phyloP scores from a whole-genome alignment of 1,284 basidiomycete genomes.

The Pholiota adiposa region DNA sequence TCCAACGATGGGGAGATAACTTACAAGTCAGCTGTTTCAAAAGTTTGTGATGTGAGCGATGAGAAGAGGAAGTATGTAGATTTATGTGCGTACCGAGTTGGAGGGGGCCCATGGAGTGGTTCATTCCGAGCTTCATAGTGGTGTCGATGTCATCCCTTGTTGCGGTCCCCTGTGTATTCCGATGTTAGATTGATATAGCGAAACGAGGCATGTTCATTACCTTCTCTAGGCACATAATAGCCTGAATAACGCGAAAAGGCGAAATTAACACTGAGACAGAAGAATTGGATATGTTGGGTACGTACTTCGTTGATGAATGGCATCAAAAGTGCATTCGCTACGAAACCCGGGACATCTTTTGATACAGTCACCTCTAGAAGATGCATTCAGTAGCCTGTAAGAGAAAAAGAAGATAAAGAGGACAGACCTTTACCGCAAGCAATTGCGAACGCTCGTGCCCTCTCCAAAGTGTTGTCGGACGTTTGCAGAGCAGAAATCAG shows the following conservation, averaged over 20 bases:
- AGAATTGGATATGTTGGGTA: conserved; percentile 1
- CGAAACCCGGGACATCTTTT: conserved; percentile 91
- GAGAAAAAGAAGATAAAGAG: neutral
- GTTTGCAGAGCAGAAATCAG: conserved; percentile 95
- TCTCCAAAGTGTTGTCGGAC: conserved; percentile 71
- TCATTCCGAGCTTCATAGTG: conserved; percentile 92
- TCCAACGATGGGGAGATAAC: conserved; percentile 35
- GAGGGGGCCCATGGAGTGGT: conserved; percentile 93
- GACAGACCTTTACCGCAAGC: conserved; percentile 87
- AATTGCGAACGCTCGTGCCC: conserved; percentile 82
- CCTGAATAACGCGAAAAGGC: conserved; percentile 55
- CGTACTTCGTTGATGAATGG: conserved; percentile 88
- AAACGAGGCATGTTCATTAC: conserved; percentile 35
- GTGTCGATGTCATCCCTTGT: conserved; percentile 96
- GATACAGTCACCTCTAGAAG: conserved; percentile 82
- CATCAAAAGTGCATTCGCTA: conserved; percentile 88
- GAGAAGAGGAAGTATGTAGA: neutral
- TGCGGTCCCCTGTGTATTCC: conserved; percentile 69
- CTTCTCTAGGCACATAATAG: conserved; percentile 91
- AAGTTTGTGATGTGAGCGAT: neutral
- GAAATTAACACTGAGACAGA: neutral
- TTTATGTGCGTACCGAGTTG: conserved; percentile 61
- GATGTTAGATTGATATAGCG: no score
- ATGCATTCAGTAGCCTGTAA: neutral
- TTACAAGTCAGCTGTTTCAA: conserved; percentile 74